These are phyloP conservation scores for Stenocarpella maydis DNA, from an alignment of 2,329 filamentous ascomycete genomes.

Conservation along the genomic window DNA sequence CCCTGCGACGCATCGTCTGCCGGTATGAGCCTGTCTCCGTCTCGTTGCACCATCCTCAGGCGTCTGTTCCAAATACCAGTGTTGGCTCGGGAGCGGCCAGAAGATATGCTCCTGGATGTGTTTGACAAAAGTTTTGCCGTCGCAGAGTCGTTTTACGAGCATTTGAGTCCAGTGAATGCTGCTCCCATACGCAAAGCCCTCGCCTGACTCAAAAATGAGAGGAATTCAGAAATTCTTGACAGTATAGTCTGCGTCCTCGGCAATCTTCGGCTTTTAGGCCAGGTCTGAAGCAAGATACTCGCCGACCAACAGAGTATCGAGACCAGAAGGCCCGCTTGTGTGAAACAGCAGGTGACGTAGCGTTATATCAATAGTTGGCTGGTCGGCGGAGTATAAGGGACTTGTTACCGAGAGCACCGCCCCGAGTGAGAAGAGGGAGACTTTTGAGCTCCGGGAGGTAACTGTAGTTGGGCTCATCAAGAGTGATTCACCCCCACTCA, in stretches of 20 bases:
- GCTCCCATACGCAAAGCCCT: neutral
- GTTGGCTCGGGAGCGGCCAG: neutral
- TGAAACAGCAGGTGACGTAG: constrained; percentile 7
- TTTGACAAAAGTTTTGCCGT: neutral
- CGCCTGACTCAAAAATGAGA: neutral
- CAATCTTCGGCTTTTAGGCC: neutral
- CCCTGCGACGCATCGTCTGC: neutral
- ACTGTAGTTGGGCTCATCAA: neutral
- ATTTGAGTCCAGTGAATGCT: constrained; percentile 12
- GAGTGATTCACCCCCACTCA: neutral
- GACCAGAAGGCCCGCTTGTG: neutral
- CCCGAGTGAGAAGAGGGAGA: neutral
- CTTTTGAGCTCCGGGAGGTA: neutral
- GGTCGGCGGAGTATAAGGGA: neutral
- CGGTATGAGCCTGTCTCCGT: neutral
- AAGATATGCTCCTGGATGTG: neutral
- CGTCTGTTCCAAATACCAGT: neutral
- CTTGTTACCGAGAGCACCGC: neutral
- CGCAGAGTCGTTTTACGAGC: neutral
- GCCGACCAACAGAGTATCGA: neutral
- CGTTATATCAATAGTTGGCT: neutral
- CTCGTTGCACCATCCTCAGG: constrained; percentile 2
- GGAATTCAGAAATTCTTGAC: constrained; percentile 4
- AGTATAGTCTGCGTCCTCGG: neutral
- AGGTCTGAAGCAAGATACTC: no score